Evolutionary conservation across 2,329 filamentous ascomycete species (phyloP), one percentile per base, ranked within the genome.

Genomic region (Trichoderma arundinaceum): DNA sequence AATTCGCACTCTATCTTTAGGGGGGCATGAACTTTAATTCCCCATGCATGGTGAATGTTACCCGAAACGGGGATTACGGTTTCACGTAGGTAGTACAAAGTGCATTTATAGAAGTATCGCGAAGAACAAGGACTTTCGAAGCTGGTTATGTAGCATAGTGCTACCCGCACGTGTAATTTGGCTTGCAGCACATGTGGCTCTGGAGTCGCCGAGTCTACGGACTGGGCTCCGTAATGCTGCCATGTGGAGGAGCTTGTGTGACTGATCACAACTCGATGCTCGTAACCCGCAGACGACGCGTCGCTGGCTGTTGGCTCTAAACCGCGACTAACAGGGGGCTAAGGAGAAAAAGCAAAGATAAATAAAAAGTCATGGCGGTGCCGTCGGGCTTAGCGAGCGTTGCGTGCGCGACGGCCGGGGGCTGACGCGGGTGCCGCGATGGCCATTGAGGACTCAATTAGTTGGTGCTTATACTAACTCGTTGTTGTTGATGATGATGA

Each of bases 1-100:
- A 22, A 48, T 38, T 22, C 44, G 43, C 43, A 60, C 32, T 60
- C 17, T 60, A 49, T n/a, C 46, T 35, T n/a, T 39, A 28, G 22
- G n/a, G 53, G 17, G 33, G 57, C 57, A 60, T 60, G 57, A 51
- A 60, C 28, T 9, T 12, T 41, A 39, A 60, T 60, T 51, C 35
- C 57, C 44, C 17, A 17, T 15, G 10, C 22, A 28, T 38, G 57
- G 57, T 39, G 12, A 22, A 32, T 17, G 33, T 22, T 28, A 32
- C 33, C 57, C 17, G 15, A 51, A 51, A 35, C 33, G 19, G 44
- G 33, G 32, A 48, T 59, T 35, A 43, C 38, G 22, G 54, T 58
- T 58, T 58, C 54, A 58, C 17, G 15, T 28, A 19, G n/a, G 39
- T 32, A 28, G 35, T 41, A 28, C 39, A 43, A 19, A 13, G 41